phyloP scores from a whole-genome alignment of 1,139 yeast genomes.

The Hemisphaericaspora subhashii region DNA sequence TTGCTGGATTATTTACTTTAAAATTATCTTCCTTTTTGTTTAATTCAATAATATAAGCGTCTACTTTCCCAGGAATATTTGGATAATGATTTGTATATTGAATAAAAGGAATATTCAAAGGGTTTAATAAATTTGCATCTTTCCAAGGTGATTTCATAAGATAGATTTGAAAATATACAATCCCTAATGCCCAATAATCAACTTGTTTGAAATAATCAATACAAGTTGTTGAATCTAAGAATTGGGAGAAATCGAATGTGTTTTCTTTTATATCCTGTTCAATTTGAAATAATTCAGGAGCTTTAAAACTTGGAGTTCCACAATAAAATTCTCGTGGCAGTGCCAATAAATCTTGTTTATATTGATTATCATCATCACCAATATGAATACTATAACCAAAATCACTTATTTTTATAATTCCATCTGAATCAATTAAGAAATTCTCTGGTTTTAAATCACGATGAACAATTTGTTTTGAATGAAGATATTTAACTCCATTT shows the following conservation, averaged over 20 bases:
- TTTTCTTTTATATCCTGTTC: conserved; percentile 20
- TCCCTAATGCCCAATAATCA: conserved; percentile 56
- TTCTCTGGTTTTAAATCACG: conserved; percentile 61
- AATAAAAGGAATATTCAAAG: conserved; percentile 23
- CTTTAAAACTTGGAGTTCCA: conserved; percentile 57
- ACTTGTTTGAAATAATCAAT: conserved; percentile 16
- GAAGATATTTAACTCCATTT: conserved; percentile 47
- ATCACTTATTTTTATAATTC: conserved; percentile 49
- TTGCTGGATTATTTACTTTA: conserved; percentile 29
- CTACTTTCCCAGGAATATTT: conserved; percentile 17
- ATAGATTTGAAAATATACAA: conserved; percentile 46
- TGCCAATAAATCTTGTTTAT: conserved; percentile 17
- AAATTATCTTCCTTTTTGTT: conserved; percentile 21
- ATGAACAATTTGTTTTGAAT: conserved; percentile 44
- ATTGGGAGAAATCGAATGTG: conserved; percentile 9
- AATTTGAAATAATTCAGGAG: conserved; percentile 49
- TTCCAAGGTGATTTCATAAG: conserved; percentile 52
- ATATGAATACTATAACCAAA: conserved; percentile 52
- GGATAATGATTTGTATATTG: conserved; percentile 27
- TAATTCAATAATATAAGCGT: conserved; percentile 21
- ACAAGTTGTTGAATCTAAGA: background rate
- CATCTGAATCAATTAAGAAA: conserved; percentile 44
- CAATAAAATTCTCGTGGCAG: conserved; percentile 32
- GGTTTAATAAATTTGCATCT: conserved; percentile 27
- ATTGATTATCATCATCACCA: conserved; percentile 14